Conservation (phyloP, 164 flowering plant genomes). For the Chloranthus sessilifolius region DNA sequence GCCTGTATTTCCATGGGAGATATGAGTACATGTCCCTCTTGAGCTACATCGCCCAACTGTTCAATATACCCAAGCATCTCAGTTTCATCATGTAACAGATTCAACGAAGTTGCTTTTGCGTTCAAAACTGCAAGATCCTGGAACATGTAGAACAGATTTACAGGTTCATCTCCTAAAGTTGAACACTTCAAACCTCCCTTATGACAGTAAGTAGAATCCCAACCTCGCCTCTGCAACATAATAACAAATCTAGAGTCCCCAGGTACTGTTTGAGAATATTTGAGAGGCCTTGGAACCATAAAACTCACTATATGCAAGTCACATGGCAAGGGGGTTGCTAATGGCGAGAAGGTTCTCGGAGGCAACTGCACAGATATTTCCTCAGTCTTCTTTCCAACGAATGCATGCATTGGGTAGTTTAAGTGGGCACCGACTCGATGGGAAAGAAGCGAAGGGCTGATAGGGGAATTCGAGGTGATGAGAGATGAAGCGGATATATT, state of each 20-base stretch:
- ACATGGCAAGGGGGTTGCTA: slow-evolving; percentile 73
- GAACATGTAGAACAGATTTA: slow-evolving; percentile 68
- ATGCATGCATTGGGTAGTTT: slow-evolving; percentile 78
- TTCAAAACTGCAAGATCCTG: slow-evolving; percentile 55
- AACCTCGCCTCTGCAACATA: slow-evolving; percentile 58
- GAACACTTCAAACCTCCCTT: slow-evolving; percentile 54
- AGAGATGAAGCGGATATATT: slow-evolving; percentile 47
- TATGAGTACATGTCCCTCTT: slow-evolving; percentile 62
- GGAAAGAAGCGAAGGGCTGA: slow-evolving; percentile 81
- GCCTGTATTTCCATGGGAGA: slow-evolving; percentile 97
- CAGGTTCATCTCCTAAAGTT: slow-evolving; percentile 52
- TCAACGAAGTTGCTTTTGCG: slow-evolving; percentile 74
- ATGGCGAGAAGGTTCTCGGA: slow-evolving; percentile 67
- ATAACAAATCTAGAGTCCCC: slow-evolving; percentile 62
- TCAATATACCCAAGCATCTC: slow-evolving; percentile 75
- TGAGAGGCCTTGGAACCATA: slow-evolving; percentile 76
- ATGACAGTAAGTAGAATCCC: slow-evolving; percentile 78
- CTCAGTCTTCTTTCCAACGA: slow-evolving; percentile 64
- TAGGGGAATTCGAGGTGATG: slow-evolving; percentile 36
- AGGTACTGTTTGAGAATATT: slow-evolving; percentile 44
- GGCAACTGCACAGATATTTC: slow-evolving; percentile 52
- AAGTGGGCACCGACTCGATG: slow-evolving; percentile 66
- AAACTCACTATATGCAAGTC: slow-evolving; percentile 87
- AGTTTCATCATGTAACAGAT: slow-evolving; percentile 80
- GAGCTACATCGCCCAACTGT: slow-evolving; percentile 49